Percentiles rank a stretch among this genome's conserved stretches.
Conservation (phyloP, 129 eudicot genomes). For the Chrysanthemum makinoi region DNA sequence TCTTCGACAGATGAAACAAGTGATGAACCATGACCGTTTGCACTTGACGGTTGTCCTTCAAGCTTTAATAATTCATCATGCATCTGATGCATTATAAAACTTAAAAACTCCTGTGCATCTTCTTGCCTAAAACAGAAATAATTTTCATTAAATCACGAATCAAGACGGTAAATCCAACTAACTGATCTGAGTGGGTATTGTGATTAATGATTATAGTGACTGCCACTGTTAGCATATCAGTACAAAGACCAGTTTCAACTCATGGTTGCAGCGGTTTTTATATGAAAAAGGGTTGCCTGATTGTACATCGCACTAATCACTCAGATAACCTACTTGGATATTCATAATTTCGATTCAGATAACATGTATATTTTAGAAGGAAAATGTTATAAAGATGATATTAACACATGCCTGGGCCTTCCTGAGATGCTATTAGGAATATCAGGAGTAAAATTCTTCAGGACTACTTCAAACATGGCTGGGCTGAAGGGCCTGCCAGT, state of each 20-base stretch:
- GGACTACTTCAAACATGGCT: conserved; percentile 71
- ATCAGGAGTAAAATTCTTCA: conserved; percentile 85
- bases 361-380: too few relatives aligned
- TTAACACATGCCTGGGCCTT: conserved; percentile 62
- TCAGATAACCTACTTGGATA: too few relatives aligned
- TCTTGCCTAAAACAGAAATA: conserved; percentile 64
- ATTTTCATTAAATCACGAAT: not conserved
- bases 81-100: conserved; percentile 86
- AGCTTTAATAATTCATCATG: conserved; percentile 91
- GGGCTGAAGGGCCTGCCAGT: conserved; percentile 84
- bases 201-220: too few relatives aligned
- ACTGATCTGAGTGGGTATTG: not conserved
- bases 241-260: too few relatives aligned
- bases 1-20: conserved; percentile 79
- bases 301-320: too few relatives aligned
- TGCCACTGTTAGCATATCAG: too few relatives aligned
- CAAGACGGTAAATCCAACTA: not conserved
- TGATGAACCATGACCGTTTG: conserved; percentile 48
- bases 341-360: too few relatives aligned
- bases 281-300: too few relatives aligned
- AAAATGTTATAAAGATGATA: too few relatives aligned
- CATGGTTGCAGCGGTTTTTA: too few relatives aligned
- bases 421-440: conserved; percentile 70
- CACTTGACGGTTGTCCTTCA: conserved; percentile 56
- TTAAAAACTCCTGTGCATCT: conserved; percentile 94